These are phyloP conservation scores for Talaromyces marneffei DNA, from an alignment of 2,329 filamentous ascomycete species.

Conservation along the genomic window DNA sequence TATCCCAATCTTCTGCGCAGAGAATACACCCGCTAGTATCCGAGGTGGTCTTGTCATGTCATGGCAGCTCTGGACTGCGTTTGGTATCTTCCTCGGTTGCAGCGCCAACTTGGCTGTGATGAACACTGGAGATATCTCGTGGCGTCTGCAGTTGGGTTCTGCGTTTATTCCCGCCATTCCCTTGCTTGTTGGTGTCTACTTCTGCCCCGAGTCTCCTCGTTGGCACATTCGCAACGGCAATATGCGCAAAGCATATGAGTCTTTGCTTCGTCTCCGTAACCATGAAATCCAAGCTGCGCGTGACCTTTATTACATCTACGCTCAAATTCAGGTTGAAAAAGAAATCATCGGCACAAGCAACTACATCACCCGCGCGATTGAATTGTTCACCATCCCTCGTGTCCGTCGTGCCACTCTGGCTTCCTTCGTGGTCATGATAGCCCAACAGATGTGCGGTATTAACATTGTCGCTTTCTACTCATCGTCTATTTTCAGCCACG, in stretches of 20 bases:
- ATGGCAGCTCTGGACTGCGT: constrained; percentile 50
- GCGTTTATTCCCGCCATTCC: constrained; percentile 62
- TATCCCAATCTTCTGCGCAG: constrained; percentile 50
- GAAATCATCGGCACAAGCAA: constrained; percentile 43
- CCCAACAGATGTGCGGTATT: constrained; percentile 65
- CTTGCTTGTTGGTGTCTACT: constrained; percentile 52
- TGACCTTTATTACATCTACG: constrained; percentile 57
- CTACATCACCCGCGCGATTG: constrained; percentile 55
- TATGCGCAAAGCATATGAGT: constrained; percentile 56
- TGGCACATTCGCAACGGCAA: constrained; percentile 61
- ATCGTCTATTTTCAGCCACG: constrained; percentile 51
- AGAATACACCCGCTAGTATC: constrained; percentile 51
- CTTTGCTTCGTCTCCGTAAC: constrained; percentile 54
- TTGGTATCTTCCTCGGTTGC: constrained; percentile 63
- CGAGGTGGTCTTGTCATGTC: constrained; percentile 53
- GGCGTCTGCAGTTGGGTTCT: constrained; percentile 60
- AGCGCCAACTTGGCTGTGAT: constrained; percentile 61
- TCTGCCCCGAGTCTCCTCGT: constrained; percentile 60
- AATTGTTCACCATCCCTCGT: constrained; percentile 46
- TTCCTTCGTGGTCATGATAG: constrained; percentile 74
- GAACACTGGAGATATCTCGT: constrained; percentile 53
- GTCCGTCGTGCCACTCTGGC: constrained; percentile 62
- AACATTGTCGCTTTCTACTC: constrained; percentile 75
- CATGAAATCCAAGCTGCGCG: constrained; percentile 55
- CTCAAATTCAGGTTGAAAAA: constrained; percentile 46